These are phyloP conservation scores for Symbiodinium pilosum DNA, from an alignment of 73 alveolate genomes.

Conservation along the genomic window DNA sequence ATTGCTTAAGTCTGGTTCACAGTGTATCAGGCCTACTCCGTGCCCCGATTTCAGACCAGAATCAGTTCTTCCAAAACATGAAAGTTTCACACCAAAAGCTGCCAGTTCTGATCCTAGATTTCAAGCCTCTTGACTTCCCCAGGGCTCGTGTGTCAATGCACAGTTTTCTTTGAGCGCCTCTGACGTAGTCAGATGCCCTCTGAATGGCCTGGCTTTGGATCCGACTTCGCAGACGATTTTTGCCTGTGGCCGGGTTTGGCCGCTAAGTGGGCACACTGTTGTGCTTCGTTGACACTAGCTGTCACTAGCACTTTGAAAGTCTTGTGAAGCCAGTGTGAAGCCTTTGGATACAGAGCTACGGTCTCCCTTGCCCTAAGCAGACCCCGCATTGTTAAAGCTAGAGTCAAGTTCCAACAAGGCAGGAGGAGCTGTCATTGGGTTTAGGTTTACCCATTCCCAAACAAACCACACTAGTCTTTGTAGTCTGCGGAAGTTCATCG, in stretches of 20 bases:
- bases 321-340: too few relatives aligned
- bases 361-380: too few relatives aligned
- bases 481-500: neutral
- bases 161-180: neutral
- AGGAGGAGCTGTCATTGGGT: too few relatives aligned
- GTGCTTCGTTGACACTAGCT: neutral
- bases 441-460: too few relatives aligned
- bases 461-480: too few relatives aligned
- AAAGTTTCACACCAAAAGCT: neutral
- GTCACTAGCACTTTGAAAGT: neutral
- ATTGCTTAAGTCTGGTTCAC: neutral
- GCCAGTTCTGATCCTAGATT: neutral
- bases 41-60: neutral
- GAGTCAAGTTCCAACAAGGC: too few relatives aligned
- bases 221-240: neutral
- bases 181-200: neutral
- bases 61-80: neutral
- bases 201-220: neutral
- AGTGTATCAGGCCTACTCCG: neutral
- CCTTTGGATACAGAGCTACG: too few relatives aligned
- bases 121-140: neutral
- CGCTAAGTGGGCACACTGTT: neutral
- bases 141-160: neutral
- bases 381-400: too few relatives aligned
- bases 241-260: neutral